Base-by-base conservation (phyloP, 2,329 filamentous ascomycete species). In the Emmonsiellopsis sp. region DNA sequence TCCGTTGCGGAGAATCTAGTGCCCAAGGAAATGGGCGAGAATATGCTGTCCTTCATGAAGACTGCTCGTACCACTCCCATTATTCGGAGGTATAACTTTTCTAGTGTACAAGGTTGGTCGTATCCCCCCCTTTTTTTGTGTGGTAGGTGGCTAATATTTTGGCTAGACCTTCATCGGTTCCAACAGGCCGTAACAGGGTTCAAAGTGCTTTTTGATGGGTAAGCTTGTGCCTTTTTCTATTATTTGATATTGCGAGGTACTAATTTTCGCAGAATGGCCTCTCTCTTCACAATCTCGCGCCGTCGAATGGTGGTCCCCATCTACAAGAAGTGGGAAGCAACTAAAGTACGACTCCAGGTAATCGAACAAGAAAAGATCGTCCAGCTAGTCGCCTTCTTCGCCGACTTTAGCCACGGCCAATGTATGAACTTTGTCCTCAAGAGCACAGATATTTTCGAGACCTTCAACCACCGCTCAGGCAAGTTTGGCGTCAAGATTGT, bases 301-400 rank as follows among this genome's bases (percentile, higher is more conserved):
- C 83, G 88, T 48, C 82, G 88, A 59, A 93, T 91, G 85, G 88
- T 95, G 10, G 89, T 95, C 13, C 89, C 89, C 0, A 92, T 95
- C 59, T 87, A 94, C 73, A 95, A 95, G 73, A 93, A 93, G 69
- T 94, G 89, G 88, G 89, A 94, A 65, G 87, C 90, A 2, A 82
- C 79, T n/a, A 79, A 79, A 38, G 88, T 88, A 7, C 83, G 91
- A 37, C 76, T 95, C 7, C 90, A 95, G 66, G 77, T 95, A 38
- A 82, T 95, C 37, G 78, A 83, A 59, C 84, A 86, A 59, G 87
- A 90, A 57, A 87, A 83, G 63, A 80, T 86, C 11, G 71, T 87
- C 20, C 89, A 95, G 67, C 74, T 96, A 32, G 73, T 94, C 20
- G 89, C 85, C 2, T 96, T 95, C 72, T 93, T 95, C 67, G 85